Evolutionary conservation across 352 stramenopile genomes (phyloP).

Genomic region (Phytophthora sp.): DNA sequence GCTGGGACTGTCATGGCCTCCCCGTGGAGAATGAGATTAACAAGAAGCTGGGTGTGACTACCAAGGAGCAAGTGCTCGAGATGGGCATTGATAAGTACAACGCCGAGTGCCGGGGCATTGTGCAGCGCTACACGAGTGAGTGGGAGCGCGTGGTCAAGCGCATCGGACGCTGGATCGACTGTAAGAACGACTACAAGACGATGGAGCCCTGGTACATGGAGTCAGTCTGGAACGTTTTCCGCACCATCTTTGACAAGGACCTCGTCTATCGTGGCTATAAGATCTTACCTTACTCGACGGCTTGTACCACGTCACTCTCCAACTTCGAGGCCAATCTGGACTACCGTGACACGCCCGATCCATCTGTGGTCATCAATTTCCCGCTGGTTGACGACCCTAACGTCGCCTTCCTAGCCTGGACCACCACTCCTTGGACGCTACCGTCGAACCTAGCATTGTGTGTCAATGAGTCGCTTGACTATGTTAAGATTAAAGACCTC

Average conservation of each 20-base stretch:
- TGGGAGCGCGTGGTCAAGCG: slow-evolving; percentile 98
- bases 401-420: slow-evolving; percentile 96
- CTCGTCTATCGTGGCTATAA: slow-evolving; percentile 99
- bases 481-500: slow-evolving; percentile 98
- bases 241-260: slow-evolving; percentile 97
- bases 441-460: slow-evolving; percentile 98
- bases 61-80: slow-evolving; percentile 96
- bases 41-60: slow-evolving; percentile 98
- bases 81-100: slow-evolving; percentile 99
- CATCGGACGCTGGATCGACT: slow-evolving; percentile 99
- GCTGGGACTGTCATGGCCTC: slow-evolving; percentile 99
- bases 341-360: slow-evolving; percentile 99
- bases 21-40: slow-evolving; percentile 99
- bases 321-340: slow-evolving; percentile 99
- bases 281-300: slow-evolving; percentile 99
- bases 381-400: slow-evolving; percentile 89
- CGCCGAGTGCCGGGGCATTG: slow-evolving; percentile 96
- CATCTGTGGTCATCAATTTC: slow-evolving; percentile 97
- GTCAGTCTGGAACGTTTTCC: slow-evolving; percentile 99
- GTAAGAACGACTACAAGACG: slow-evolving; percentile 99
- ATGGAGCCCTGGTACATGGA: slow-evolving; percentile 99
- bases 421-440: slow-evolving; percentile 99
- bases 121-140: slow-evolving; percentile 98
- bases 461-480: slow-evolving; percentile 96
- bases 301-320: slow-evolving; percentile 97